A percentile compares a stretch with the other conserved stretches of the same genome.
phyloP scores from a whole-genome alignment of 805 yeast species.

The Cyberlindnera maritima region DNA sequence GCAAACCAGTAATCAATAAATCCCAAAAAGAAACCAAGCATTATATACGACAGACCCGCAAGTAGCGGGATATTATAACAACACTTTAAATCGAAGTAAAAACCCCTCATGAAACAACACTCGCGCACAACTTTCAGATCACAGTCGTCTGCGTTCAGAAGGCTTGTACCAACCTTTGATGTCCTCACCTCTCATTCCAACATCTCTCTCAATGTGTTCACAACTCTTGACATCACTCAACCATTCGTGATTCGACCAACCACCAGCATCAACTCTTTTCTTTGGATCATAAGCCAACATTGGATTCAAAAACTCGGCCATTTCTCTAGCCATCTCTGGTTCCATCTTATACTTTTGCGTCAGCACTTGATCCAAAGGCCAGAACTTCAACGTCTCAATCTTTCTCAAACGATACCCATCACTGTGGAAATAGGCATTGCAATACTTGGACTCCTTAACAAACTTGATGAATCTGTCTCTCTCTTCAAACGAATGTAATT shows the following conservation, averaged over 20 bases:
- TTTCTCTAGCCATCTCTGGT: slow-evolving; percentile 47
- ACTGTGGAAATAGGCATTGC: slow-evolving; percentile 47
- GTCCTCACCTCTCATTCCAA: slow-evolving; percentile 27
- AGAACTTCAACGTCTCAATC: slow-evolving; percentile 68
- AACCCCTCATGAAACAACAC: neutral
- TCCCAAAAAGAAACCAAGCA: neutral
- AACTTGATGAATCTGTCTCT: slow-evolving; percentile 35
- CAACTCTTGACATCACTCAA: slow-evolving; percentile 24
- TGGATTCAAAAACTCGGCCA: slow-evolving; percentile 46
- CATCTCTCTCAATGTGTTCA: slow-evolving; percentile 19
- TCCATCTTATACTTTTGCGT: slow-evolving; percentile 70
- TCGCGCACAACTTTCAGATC: neutral
- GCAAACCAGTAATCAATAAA: neutral
- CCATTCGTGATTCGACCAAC: slow-evolving; percentile 55
- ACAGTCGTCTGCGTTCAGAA: slow-evolving; percentile 3
- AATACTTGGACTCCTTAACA: slow-evolving; percentile 34
- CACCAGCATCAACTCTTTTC: slow-evolving; percentile 52
- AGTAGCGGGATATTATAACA: neutral
- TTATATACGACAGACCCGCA: neutral
- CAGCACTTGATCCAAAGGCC: slow-evolving; percentile 71
- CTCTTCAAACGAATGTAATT: slow-evolving; percentile 33
- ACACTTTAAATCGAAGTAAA: too few species aligned
- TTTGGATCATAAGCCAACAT: slow-evolving; percentile 49
- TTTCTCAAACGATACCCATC: slow-evolving; percentile 47
- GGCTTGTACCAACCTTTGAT: slow-evolving; percentile 27